Conservation (phyloP, 345 rosid species). For the Bretschneidera sinensis region DNA sequence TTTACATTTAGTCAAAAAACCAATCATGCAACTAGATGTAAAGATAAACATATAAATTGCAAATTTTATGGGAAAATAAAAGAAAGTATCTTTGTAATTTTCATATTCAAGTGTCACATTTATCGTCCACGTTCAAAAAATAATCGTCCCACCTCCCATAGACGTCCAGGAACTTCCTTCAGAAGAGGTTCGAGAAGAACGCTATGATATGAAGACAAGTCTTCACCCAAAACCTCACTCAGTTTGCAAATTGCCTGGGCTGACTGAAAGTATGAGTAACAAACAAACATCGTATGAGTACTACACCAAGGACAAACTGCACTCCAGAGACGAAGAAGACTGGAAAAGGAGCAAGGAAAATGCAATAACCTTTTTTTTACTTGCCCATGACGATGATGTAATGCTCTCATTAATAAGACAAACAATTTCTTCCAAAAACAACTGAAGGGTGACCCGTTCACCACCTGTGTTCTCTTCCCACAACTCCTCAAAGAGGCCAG, state of each 20-base stretch:
- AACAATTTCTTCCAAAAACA: constrained; percentile 78
- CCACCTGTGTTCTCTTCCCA: constrained; percentile 96
- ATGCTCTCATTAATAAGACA: constrained; percentile 69
- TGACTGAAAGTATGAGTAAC: constrained; percentile 44
- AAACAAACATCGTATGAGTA: constrained; percentile 13
- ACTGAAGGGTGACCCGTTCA: constrained; percentile 73
- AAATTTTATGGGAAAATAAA: no score
- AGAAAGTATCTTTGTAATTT: not conserved
- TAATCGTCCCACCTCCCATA: constrained; percentile 74
- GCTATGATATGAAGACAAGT: constrained; percentile 57
- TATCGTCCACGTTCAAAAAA: not conserved
- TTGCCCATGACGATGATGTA: constrained; percentile 81
- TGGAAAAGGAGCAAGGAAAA: not conserved
- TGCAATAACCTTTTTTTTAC: constrained; percentile 66
- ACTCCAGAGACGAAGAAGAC: constrained; percentile 4
- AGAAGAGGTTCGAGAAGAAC: constrained; percentile 57
- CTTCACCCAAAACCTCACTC: constrained; percentile 76
- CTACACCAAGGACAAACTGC: constrained; percentile 8
- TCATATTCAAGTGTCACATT: not conserved
- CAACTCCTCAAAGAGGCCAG: constrained; percentile 84
- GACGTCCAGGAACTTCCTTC: constrained; percentile 84
- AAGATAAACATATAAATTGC: not conserved
- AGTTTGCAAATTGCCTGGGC: constrained; percentile 83
- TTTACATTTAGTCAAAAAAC: not conserved
- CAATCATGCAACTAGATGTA: not conserved